Evolutionary conservation across 2,329 filamentous ascomycete genomes (phyloP).

Genomic region (Fusarium sp.): DNA sequence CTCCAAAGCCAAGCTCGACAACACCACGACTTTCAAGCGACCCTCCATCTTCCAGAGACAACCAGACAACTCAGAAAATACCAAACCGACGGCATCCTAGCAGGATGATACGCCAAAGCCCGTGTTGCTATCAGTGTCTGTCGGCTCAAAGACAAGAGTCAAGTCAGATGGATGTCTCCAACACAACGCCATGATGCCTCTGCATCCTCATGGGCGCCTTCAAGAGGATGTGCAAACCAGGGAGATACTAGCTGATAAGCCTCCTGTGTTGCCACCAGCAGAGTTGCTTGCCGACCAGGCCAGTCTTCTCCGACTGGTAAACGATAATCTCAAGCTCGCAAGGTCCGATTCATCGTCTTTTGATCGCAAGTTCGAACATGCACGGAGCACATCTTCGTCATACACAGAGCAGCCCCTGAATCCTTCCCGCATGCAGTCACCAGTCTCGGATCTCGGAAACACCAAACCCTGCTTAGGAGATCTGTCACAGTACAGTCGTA

Average conservation of each 20-base stretch:
- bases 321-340: slow-evolving; percentile 17
- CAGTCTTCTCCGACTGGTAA: slow-evolving; percentile 29
- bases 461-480: slow-evolving; percentile 44
- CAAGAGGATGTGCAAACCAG: slow-evolving; percentile 24
- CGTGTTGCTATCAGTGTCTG: slow-evolving; percentile 3
- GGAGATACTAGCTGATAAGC: slow-evolving; percentile 8
- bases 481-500: slow-evolving; percentile 44
- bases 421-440: slow-evolving; percentile 43
- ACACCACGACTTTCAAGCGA: slow-evolving; percentile 13
- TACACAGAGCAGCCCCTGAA: slow-evolving; percentile 42
- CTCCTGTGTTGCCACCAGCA: background rate
- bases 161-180: slow-evolving; percentile 25
- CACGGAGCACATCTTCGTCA: slow-evolving; percentile 46
- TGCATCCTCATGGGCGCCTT: background rate
- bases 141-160: slow-evolving; percentile 21
- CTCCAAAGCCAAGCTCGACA: slow-evolving; percentile 1
- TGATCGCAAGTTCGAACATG: slow-evolving; percentile 5
- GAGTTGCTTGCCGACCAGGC: slow-evolving; percentile 32
- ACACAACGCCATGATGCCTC: slow-evolving; percentile 4
- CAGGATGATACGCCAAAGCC: background rate
- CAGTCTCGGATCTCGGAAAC: slow-evolving; percentile 30
- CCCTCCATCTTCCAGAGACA: slow-evolving; percentile 1
- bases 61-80: slow-evolving; percentile 16
- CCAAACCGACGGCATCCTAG: slow-evolving; percentile 13
- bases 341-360: slow-evolving; percentile 25